Base-by-base conservation (phyloP, 441 rosid genomes). In the Brassica hybrid region DNA sequence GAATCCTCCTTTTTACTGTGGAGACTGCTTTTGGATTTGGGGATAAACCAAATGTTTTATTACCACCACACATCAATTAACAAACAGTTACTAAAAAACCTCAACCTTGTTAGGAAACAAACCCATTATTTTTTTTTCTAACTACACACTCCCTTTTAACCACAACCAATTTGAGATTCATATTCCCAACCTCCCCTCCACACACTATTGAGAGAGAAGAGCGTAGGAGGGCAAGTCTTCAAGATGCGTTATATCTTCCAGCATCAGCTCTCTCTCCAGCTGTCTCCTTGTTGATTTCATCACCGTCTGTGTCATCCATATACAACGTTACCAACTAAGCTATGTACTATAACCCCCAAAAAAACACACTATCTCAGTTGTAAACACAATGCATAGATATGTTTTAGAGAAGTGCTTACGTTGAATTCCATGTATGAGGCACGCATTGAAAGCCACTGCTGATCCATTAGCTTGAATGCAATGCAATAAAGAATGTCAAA, bases 391-490 rank as follows among this genome's bases (percentile, higher is more conserved):
- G 0, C 12, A 43, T 43, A 14, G 52, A 43, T 43, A 43, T 43
- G 52, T 43, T 12, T 43, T 43, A 43, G 52, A 19, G 9, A 38
- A 59, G 21, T 36, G 7, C 91, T 45, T 85, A 95, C 99, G 75
- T 95, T 95, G 70, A 95, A 95, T 83, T 95, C 99, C 99, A 95
- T 95, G 83, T 95, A 95, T 23, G 97, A 95, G 13, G 99, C 99
- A 2, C 81, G 98, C 92, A 93, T 95, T 21, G 89, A 23, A 75
- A 93, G 98, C 98, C 99, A 95, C 78, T 88, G 92, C 13, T 88
- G 91, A 82, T 95, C 98, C 99, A 95, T 93, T 78, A 95, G 84
- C 89, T 93, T 91, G 92, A 95, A 95, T 14, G 98, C 89, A 80
- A 93, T 90, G 86, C 99, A 93, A 72, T 95, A 95, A 13, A 95